Evolutionary conservation across 192 early-diverging fungal species (phyloP).

Genomic region (Coemansia sp.): DNA sequence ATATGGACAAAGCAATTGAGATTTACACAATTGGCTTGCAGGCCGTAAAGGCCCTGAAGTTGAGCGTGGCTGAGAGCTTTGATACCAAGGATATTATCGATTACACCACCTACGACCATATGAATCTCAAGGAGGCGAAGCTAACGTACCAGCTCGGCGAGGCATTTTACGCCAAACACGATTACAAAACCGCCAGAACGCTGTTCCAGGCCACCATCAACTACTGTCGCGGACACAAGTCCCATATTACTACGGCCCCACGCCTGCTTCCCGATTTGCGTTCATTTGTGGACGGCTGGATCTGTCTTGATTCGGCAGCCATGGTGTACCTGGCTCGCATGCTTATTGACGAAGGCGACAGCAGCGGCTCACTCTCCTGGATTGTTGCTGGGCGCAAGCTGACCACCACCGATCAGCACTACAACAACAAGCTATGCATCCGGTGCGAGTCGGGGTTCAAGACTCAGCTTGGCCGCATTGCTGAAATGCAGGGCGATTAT

Average conservation of each 20-base stretch:
- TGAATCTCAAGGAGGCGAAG: slow-evolving; percentile 36
- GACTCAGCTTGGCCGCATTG: slow-evolving; percentile 39
- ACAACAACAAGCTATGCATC: slow-evolving; percentile 27
- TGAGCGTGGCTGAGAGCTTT: slow-evolving; percentile 20
- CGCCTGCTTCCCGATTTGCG: slow-evolving; percentile 26
- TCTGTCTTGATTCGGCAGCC: slow-evolving; percentile 37
- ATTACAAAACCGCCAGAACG: slow-evolving; percentile 22
- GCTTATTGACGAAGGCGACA: slow-evolving; percentile 19
- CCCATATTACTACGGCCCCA: slow-evolving; percentile 28
- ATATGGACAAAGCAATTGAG: slow-evolving; percentile 16
- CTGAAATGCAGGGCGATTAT: slow-evolving; percentile 27
- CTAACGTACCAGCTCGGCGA: slow-evolving; percentile 27
- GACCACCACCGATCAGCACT: slow-evolving; percentile 5
- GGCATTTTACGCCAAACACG: slow-evolving; percentile 19
- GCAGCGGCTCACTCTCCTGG: slow-evolving; percentile 25
- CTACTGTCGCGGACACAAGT: slow-evolving; percentile 33
- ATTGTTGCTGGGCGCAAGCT: slow-evolving; percentile 33
- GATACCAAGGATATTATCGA: slow-evolving; percentile 19
- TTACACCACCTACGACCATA: slow-evolving; percentile 34
- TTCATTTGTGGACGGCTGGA: slow-evolving; percentile 38
- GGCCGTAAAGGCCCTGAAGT: slow-evolving; percentile 34
- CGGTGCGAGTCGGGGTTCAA: slow-evolving; percentile 32
- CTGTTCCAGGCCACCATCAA: slow-evolving; percentile 31
- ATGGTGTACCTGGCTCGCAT: slow-evolving; percentile 41
- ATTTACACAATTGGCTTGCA: slow-evolving; percentile 31